A percentile compares a stretch with the other conserved stretches of the same genome.
phyloP scores from a whole-genome alignment of 2,329 filamentous ascomycete species.

The Ascochyta lentis region DNA sequence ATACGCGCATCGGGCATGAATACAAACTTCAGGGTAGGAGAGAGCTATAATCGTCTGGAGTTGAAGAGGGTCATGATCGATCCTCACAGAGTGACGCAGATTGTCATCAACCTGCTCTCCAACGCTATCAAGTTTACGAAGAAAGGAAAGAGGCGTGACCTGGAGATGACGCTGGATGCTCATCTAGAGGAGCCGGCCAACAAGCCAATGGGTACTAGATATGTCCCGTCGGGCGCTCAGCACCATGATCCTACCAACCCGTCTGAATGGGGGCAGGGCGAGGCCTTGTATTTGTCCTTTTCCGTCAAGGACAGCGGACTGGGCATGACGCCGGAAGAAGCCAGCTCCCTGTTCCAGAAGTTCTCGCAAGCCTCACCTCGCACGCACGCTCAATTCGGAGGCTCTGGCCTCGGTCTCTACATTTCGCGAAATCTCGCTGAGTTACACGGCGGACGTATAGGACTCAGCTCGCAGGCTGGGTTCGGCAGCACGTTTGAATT shows the following conservation, averaged over 20 bases:
- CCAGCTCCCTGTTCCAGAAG: constrained; percentile 14
- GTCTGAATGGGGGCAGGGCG: constrained; percentile 9
- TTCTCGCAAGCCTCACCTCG: constrained; percentile 21
- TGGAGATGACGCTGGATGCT: constrained; percentile 10
- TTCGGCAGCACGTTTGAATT: constrained; percentile 36
- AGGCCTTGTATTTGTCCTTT: constrained; percentile 14
- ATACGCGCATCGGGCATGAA: constrained; percentile 59
- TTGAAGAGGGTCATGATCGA: constrained; percentile 65
- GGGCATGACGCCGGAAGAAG: constrained; percentile 2
- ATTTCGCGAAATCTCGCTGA: constrained; percentile 37
- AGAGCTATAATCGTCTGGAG: constrained; percentile 54
- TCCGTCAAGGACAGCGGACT: constrained; percentile 17
- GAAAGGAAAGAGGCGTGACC: constrained; percentile 13
- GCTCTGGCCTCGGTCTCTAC: constrained; percentile 31
- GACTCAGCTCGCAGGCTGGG: constrained; percentile 26
- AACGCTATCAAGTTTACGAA: constrained; percentile 45
- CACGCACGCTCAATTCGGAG: constrained; percentile 58
- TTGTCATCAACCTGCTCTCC: constrained; percentile 41
- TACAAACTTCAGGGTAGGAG: constrained; percentile 59
- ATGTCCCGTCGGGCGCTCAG: constrained; percentile 31
- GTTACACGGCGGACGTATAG: constrained; percentile 36
- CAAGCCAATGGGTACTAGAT: constrained; percentile 41
- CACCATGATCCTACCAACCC: constrained; percentile 61
- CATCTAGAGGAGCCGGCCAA: constrained; percentile 13
- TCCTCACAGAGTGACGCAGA: constrained; percentile 25